Evolutionary conservation across 139 green algal species (phyloP).

Genomic region (Dunaliella primolecta): DNA sequence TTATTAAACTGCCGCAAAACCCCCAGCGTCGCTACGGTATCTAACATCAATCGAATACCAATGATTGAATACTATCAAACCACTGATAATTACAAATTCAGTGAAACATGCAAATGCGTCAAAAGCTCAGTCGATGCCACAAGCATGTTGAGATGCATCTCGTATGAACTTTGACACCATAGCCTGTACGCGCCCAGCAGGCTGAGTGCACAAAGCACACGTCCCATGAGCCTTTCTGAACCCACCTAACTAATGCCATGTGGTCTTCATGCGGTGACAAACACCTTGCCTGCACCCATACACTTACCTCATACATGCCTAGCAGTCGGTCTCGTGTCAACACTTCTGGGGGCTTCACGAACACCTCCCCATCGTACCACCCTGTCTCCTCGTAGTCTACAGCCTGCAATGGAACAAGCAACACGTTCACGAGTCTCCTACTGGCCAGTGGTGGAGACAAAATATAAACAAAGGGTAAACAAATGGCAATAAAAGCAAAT

Average conservation of each 20-base stretch:
- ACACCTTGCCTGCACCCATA: no score
- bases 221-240: background rate
- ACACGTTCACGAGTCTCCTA: no score
- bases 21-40: no score
- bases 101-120: no score
- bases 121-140: no score
- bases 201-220: background rate
- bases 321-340: slow-evolving; percentile 73
- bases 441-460: no score
- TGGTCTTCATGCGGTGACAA: background rate
- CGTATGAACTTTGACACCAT: background rate
- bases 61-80: no score
- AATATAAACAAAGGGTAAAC: background rate
- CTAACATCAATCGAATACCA: no score
- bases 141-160: no score
- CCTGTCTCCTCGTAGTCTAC: slow-evolving; percentile 91
- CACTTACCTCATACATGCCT: slow-evolving; percentile 50
- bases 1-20: no score
- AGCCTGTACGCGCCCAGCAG: background rate
- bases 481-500: background rate
- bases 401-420: no score
- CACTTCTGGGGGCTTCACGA: slow-evolving; percentile 81
- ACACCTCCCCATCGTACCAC: slow-evolving; percentile 61
- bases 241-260: background rate
- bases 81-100: no score